These are phyloP conservation scores for Ajuga reptans DNA, from an alignment of 305 asterid genomes.

Conservation along the genomic window DNA sequence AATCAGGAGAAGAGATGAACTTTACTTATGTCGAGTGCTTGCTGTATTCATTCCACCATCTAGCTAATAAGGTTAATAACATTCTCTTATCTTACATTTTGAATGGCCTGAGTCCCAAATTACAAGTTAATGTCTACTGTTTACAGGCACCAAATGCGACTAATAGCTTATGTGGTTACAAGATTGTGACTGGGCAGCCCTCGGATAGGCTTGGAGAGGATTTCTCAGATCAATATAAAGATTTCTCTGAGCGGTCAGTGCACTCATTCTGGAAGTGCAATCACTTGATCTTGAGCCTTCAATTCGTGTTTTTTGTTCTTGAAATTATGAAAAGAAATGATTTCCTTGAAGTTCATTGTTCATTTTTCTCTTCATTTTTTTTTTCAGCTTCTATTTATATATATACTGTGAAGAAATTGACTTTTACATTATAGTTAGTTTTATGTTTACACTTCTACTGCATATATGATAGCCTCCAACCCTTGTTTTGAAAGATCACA, in stretches of 20 bases:
- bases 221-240: constrained; percentile 73
- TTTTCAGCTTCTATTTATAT: too few species aligned
- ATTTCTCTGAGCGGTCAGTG: constrained; percentile 72
- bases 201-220: constrained; percentile 99
- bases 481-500: not conserved
- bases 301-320: not conserved
- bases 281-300: constrained; percentile 5
- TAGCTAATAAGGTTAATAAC: constrained; percentile 65
- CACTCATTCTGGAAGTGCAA: constrained; percentile 12
- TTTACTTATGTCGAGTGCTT: constrained; percentile 86
- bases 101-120: constrained; percentile 1
- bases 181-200: constrained; percentile 97
- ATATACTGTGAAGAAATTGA: not conserved
- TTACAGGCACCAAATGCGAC: constrained; percentile 87
- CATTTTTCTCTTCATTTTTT: not conserved
- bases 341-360: not conserved
- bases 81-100: constrained; percentile 22
- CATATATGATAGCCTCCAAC: not conserved
- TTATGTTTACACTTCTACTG: constrained; percentile 1
- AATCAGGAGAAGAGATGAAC: constrained; percentile 84
- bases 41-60: constrained; percentile 78
- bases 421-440: not conserved
- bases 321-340: not conserved
- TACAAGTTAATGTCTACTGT: constrained; percentile 17
- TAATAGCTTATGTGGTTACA: constrained; percentile 89